Base-by-base conservation (phyloP, 1,139 yeast genomes). In the Candida sp. region DNA sequence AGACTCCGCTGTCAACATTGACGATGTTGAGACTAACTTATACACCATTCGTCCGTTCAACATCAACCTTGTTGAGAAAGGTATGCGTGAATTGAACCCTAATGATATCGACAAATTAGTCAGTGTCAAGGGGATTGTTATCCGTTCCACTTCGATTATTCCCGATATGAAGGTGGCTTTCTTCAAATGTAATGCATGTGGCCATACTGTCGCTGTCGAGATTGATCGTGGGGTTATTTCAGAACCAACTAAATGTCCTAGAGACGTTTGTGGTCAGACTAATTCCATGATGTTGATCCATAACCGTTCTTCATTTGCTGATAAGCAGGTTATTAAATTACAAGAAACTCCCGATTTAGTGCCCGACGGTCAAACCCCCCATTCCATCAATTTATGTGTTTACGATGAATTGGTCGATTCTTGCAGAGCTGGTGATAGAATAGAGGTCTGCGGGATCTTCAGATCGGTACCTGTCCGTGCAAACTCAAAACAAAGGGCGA, bases 311-410 rank as follows among this genome's bases (percentile, higher is more conserved):
- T 80, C 89, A 1, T 93, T 93, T 68, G 95, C 96, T 27, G 97
- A 93, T 63, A 93, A 91, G 60, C 99, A 93, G 64, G 93, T 93
- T 33, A 82, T 93, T 50, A 88, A 89, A 58, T 70, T 93, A 39
- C 99, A 93, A 64, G 99, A 93, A 64, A 93, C 99, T 0, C 99
- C 99, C 0, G 99, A 93, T 63, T 75, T 83, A 50, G 96, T 93
- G n/a, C 99, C 99, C 3, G 99, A 89, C 67, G 99, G 99, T 21
- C 99, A 93, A 65, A 93, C 99, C 3, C 99, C 99, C 2, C 99
- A 93, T 61, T 85, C 97, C 9, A 89, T 93, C 44, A 89, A 96
- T 9, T 72, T 93, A 33, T 90, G 97, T 70, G 96, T 89, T 3
- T 93, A 93, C 58, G 99, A 95, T 63, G 99, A 95, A 60, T 73